Base-by-base conservation (phyloP, 1,284 basidiomycete species). In the Pterula multifida region DNA sequence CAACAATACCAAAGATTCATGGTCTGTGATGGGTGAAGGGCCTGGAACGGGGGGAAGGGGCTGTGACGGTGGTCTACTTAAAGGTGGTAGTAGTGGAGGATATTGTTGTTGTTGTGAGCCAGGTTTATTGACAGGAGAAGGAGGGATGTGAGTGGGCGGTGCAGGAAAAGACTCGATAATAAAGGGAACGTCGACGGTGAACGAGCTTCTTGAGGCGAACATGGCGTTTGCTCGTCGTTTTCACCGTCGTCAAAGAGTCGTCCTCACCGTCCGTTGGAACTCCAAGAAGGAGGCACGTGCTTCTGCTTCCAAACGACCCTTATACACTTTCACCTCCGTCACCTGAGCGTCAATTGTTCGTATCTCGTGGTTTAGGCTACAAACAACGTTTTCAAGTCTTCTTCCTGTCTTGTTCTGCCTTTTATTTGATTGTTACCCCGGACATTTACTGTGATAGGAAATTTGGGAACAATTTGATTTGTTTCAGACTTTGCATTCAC, bases 21-120 rank as follows among this genome's bases (percentile, higher is more conserved):
- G 65, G 47, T 72, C 68, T 2, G 71, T 65, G 36, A 75, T 68
- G 13, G 70, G 67, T 1, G 71, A 75, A 0, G 71, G 74, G 9
- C 71, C 73, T 2, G 76, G 76, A 3, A 78, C 57, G 1, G 76
- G 75, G 0, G 76, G 75, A 12, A 78, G 67, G 0, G 72, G 75
- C 0, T 64, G 52, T 0, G 65, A 63, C 0, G 76, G 76, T 0
- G 76, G 76, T 1, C 62, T 64, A 3, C 66, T 68, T 2, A 66
- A 71, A 1, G 72, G 72, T 0, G 68, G 72, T 52, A 32, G 28
- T 15, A 6, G 28, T 6, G 28, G 28, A 32, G 28, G 28, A 32
- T 32, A 32, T 15, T 32, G n/a, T n/a, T n/a, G n/a, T 42, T 17
- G n/a, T 56, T 51, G 52, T 24, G 23, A 57, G 52, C 35, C 57